Conservation (phyloP, 2,329 filamentous ascomycete genomes). For the Aspergillus fructus region DNA sequence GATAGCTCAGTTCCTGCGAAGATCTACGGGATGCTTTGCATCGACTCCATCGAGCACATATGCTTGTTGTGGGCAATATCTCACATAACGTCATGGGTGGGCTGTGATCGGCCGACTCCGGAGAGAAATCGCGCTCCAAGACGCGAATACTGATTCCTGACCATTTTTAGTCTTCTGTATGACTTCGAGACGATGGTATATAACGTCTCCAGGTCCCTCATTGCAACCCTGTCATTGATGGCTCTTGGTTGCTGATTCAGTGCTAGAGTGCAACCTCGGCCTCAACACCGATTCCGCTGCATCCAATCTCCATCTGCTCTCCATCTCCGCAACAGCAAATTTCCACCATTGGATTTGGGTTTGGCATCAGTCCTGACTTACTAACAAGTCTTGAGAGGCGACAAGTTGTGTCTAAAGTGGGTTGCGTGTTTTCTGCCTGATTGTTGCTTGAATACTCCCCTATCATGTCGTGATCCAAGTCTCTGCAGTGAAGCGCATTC, state of each 20-base stretch:
- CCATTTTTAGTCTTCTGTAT: background rate
- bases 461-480: constrained; percentile 12
- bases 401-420: background rate
- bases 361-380: background rate
- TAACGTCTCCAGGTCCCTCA: background rate
- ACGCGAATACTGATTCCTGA: background rate
- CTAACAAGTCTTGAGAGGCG: background rate
- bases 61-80: background rate
- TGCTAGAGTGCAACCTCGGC: background rate
- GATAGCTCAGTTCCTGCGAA: background rate
- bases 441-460: background rate
- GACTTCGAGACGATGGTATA: background rate
- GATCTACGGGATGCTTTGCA: background rate
- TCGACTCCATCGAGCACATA: background rate
- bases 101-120: background rate
- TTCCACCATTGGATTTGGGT: background rate
- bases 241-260: background rate
- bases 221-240: background rate
- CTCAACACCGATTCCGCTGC: background rate
- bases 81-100: background rate
- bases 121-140: background rate
- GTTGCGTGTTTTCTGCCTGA: background rate
- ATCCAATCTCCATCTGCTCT: background rate
- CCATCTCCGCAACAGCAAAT: background rate
- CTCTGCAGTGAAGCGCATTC: constrained; percentile 17